phyloP scores from a whole-genome alignment of 192 early-diverging fungal species.

The Podila clonocystis region DNA sequence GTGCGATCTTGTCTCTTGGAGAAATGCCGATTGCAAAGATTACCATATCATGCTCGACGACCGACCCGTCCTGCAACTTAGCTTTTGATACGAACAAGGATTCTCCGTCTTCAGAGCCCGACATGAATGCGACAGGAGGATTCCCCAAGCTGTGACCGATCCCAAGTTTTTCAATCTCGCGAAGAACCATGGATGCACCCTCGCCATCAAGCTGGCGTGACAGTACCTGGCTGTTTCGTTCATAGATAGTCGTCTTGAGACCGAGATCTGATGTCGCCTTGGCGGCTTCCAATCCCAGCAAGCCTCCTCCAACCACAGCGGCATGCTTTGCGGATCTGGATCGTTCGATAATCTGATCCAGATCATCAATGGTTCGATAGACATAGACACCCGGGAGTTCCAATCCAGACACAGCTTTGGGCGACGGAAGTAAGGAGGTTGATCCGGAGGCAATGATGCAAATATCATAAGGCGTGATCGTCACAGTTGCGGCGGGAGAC shows the following conservation, averaged over 20 bases:
- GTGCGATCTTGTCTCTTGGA: slow-evolving; percentile 67
- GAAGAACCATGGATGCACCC: slow-evolving; percentile 58
- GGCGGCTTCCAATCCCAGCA: slow-evolving; percentile 76
- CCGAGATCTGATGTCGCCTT: slow-evolving; percentile 67
- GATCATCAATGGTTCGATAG: slow-evolving; percentile 71
- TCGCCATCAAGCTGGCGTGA: slow-evolving; percentile 66
- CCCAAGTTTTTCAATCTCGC: slow-evolving; percentile 65
- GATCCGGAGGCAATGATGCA: slow-evolving; percentile 72
- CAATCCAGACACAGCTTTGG: slow-evolving; percentile 35
- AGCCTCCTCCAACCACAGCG: slow-evolving; percentile 73
- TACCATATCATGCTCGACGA: slow-evolving; percentile 59
- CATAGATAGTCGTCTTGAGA: slow-evolving; percentile 61
- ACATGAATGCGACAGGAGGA: slow-evolving; percentile 45
- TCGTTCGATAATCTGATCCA: slow-evolving; percentile 62
- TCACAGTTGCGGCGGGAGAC: slow-evolving; percentile 2
- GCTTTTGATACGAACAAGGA: slow-evolving; percentile 14
- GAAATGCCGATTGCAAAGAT: slow-evolving; percentile 66
- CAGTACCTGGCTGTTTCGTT: slow-evolving; percentile 60
- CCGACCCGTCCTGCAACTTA: slow-evolving; percentile 49
- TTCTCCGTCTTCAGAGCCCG: slow-evolving; percentile 8
- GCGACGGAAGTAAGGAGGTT: slow-evolving; percentile 62
- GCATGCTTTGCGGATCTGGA: slow-evolving; percentile 53
- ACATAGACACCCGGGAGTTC: slow-evolving; percentile 66
- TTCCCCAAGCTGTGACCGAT: slow-evolving; percentile 41
- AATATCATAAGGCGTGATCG: slow-evolving; percentile 59